Evolutionary conservation across 805 yeast species (phyloP), one percentile per base, ranked within the genome.

Genomic region (Barnettozyma sp.): DNA sequence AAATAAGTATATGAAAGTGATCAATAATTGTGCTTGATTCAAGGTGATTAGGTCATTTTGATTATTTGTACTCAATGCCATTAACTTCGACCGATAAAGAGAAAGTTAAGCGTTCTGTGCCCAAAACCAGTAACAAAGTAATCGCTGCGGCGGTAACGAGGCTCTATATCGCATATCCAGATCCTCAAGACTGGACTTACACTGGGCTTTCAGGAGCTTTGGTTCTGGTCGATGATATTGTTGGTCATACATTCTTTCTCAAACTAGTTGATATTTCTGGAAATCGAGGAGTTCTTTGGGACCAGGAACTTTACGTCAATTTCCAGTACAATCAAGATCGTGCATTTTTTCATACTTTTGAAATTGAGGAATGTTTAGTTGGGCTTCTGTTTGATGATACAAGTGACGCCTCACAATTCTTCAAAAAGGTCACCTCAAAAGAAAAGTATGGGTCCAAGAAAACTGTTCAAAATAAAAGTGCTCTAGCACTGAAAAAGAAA

Each of bases 281-380:
- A 6, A 72, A 76, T 42, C 66, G 82, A 27, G 97, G 97, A 23
- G 95, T 92, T 0, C 46, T 92, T 0, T 92, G 98, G 98, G 98
- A 92, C 58, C 98, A 92, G 59, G 98, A 92, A 59, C 60, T 92
- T 33, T 90, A 84, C 51, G 78, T 85, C 10, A 81, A 84, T 50
- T 87, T 92, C 58, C 79, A 80, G 48, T 92, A 92, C 60, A 75
- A 83, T 53, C 97, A 92, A 59, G 98, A 92, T 58, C 73, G 98
- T 22, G 78, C 94, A 26, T 92, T 85, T 60, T 92, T 92, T 69
- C 97, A 92, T 57, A 70, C 94, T 6, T 92, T 92, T 62, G 98
- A 92, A 63, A 66, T 86, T 30, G 97, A 92, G 49, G 94, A 84
- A 16, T 88, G 95, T 55, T 70, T 68, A 35, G 87, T 78, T 9